Conservation (phyloP, 2,329 filamentous ascomycete species). For the Monosporascus sp. region DNA sequence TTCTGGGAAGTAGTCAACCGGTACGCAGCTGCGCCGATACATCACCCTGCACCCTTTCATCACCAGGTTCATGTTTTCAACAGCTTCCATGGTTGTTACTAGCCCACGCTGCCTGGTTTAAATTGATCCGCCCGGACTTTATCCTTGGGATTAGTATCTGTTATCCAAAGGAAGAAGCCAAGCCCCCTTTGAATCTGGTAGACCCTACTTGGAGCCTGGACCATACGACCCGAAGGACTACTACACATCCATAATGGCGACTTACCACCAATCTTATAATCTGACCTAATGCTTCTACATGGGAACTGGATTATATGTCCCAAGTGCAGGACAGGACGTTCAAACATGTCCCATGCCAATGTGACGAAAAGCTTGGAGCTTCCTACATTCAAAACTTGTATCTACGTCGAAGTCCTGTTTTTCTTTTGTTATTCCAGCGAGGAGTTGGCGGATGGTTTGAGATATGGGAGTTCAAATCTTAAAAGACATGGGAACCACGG, state of each 20-base stretch:
- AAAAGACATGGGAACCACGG: conserved; percentile 15
- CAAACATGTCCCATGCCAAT: neutral
- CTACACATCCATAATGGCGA: neutral
- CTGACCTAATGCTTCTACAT: neutral
- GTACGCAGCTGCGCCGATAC: conserved; percentile 44
- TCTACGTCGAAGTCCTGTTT: conserved; percentile 18
- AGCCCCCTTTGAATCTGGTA: neutral
- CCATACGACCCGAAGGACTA: neutral
- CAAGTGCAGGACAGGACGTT: neutral
- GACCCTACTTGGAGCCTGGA: neutral
- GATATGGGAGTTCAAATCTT: conserved; percentile 16
- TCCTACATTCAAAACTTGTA: conserved; percentile 17
- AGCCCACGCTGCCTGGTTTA: conserved; percentile 11
- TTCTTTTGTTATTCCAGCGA: conserved; percentile 26
- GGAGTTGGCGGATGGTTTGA: conserved; percentile 26
- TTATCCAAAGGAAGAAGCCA: neutral
- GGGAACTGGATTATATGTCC: neutral
- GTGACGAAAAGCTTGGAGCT: conserved; percentile 16
- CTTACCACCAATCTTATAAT: neutral
- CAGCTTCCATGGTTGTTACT: conserved; percentile 48
- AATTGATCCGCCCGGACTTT: neutral
- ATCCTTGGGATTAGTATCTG: neutral
- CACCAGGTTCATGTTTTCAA: conserved; percentile 47
- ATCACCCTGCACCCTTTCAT: conserved; percentile 46
- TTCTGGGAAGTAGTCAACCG: conserved; percentile 45